A percentile compares a stretch with the other conserved stretches of the same genome.
Evolutionary conservation across 1,284 basidiomycete genomes (phyloP).

Genomic region (Ganoderma boninense): DNA sequence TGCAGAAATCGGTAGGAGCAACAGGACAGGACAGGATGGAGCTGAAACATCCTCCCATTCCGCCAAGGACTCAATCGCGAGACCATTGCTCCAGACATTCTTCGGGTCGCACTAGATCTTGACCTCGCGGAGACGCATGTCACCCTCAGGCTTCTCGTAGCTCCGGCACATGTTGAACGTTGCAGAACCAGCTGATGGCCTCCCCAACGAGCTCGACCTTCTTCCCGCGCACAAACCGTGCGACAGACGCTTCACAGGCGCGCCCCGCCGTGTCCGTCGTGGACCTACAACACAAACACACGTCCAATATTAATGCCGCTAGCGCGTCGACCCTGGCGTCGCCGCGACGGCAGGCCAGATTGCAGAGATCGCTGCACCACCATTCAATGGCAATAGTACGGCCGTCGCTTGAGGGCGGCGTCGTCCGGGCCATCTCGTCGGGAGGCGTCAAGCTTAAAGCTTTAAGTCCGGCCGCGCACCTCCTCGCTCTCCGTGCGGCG

Average conservation of each 20-base stretch:
- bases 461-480: too few species aligned
- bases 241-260: too few species aligned
- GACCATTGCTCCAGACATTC: conserved; percentile 43
- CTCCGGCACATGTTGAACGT: conserved; percentile 34
- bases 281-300: conserved; percentile 11
- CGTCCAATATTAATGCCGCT: not conserved
- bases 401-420: conserved; percentile 32
- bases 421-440: conserved; percentile 24
- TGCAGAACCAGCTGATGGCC: too few species aligned
- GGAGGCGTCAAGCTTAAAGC: conserved; percentile 30
- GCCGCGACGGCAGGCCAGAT: not conserved
- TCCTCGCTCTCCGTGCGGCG: conserved; percentile 36
- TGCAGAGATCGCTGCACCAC: conserved; percentile 22
- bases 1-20: too few species aligned
- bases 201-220: conserved; percentile 30
- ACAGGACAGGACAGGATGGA: not conserved
- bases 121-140: conserved; percentile 38
- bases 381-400: conserved; percentile 37
- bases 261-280: conserved; percentile 26
- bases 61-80: conserved; percentile 31
- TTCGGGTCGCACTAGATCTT: too few species aligned
- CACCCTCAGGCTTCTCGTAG: conserved; percentile 36
- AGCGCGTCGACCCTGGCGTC: not conserved
- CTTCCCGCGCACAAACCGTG: conserved; percentile 31
- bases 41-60: conserved; percentile 13